Evolutionary conservation across 139 green algal species (phyloP), one percentile per base, ranked within the genome.

Genomic region (Eudorina sp.): DNA sequence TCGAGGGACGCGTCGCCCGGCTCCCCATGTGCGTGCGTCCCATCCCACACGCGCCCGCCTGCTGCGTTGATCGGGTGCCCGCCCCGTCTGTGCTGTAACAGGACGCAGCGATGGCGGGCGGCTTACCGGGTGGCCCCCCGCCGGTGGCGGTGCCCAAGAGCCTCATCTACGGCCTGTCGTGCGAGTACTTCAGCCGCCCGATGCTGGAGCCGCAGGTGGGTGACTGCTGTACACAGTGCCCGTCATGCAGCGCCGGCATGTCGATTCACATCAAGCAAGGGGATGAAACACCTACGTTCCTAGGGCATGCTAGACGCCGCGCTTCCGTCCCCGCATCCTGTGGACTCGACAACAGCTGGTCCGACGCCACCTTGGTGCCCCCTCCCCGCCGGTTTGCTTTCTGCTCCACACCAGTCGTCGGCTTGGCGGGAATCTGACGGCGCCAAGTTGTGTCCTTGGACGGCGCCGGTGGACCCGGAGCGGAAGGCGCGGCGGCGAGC

Each of bases 141-240:
- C 68, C 70, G 9, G 58, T 75, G 48, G 66, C 86, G 36, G 87
- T 95, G 29, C 95, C 95, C 0, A 69, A 82, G 14, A 96, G 92
- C 9, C 74, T 89, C 25, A 90, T 97, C 38, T 96, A 96, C 85
- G 64, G 64, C 46, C 73, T 89, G 27, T 92, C 81, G 53, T 95
- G 91, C 62, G 90, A 96, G 14, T 90, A 94, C 78, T 98, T 98
- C 89, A 93, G 90, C 43, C 90, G 94, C 76, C 94, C 95, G 4
- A 91, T 97, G 90, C 89, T 97, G 66, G 93, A 96, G 85, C 94
- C 95, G 18, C 89, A 93, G 90, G 93, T 93, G n/a, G n/a, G n/a
- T n/a, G n/a, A n/a, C n/a, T n/a, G n/a, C n/a, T n/a, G n/a, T n/a
- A n/a, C n/a, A n/a, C n/a, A n/a, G n/a, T n/a, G n/a, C n/a, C n/a